Base-by-base conservation (phyloP, 352 stramenopile species). In the Globisporangium barbulae region DNA sequence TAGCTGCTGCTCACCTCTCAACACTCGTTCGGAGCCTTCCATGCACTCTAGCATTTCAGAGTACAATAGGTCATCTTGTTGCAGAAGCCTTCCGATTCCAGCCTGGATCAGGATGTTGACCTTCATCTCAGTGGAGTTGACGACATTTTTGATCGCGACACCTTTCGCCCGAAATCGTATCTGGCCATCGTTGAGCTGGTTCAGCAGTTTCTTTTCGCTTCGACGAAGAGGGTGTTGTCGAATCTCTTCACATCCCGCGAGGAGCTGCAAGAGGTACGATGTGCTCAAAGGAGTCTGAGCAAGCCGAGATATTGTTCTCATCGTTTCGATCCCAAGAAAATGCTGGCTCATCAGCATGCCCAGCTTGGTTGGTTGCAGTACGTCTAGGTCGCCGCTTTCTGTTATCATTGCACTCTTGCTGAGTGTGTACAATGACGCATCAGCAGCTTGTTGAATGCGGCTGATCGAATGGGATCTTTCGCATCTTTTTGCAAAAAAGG, bases 261-360 rank as follows among this genome's bases (percentile, higher is more conserved):
- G 37, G 15, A 65, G 39, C 15, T 55, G 47, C 53, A 79, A 45
- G 4, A 78, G 55, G 21, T 67, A 53, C 3, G 62, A 53, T n/a
- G 65, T 64, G 12, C 53, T 72, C 41, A 21, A 35, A 3, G 30
- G 33, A 1, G 19, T 41, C 25, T 68, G 39, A 19, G 25, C 53
- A 3, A 73, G 39, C 19, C 56, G 67, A 13, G 82, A 56, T 9
- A 96, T 79, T 2, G 44, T 53, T 64, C 80, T 78, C 79, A 94
- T 89, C 5, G 83, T 74, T 17, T 78, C 61, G 47, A 89, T 81
- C 19, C 75, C 64, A 9, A 96, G 62, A 33, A 85, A 79, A 44
- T 85, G 73, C 50, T 79, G 68, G 61, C 76, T 88, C 87, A 97
- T 96, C 6, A 95, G 73, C 28, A 72, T 63, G 17, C 74, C 80